Percentiles rank a stretch among this genome's conserved stretches.
phyloP scores from a whole-genome alignment of 352 stramenopile genomes.

The Elongisporangium undulatum region DNA sequence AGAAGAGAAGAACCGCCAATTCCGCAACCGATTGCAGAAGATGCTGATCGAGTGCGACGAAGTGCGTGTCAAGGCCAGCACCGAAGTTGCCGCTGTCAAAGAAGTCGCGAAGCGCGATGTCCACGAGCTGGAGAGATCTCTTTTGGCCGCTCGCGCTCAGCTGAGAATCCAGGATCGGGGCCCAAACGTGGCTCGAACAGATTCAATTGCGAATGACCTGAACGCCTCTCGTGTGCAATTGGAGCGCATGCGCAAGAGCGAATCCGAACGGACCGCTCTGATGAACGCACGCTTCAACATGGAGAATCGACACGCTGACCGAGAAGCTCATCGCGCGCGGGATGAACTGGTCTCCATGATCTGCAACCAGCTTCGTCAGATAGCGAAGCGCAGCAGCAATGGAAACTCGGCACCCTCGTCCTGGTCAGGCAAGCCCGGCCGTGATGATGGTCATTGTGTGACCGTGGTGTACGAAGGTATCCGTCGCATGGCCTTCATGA shows the following conservation, averaged over 20 bases:
- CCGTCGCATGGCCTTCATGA: slow-evolving; percentile 60
- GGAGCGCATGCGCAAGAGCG: slow-evolving; percentile 38
- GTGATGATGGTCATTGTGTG: slow-evolving; percentile 14
- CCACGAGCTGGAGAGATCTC: slow-evolving; percentile 34
- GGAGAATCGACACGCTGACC: slow-evolving; percentile 51
- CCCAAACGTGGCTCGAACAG: slow-evolving; percentile 35
- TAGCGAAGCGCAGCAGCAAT: slow-evolving; percentile 18
- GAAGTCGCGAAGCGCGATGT: slow-evolving; percentile 45
- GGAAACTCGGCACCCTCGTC: background rate
- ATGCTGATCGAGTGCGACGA: slow-evolving; percentile 80
- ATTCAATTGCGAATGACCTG: slow-evolving; percentile 57
- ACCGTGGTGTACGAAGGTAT: slow-evolving; percentile 51
- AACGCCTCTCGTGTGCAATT: slow-evolving; percentile 34
- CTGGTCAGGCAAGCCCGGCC: slow-evolving; percentile 5
- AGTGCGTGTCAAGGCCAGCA: slow-evolving; percentile 47
- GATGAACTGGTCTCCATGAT: slow-evolving; percentile 41
- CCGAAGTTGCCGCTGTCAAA: slow-evolving; percentile 40
- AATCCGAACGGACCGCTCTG: slow-evolving; percentile 38
- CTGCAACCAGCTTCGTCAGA: slow-evolving; percentile 41
- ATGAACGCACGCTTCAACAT: slow-evolving; percentile 44
- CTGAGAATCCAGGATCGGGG: slow-evolving; percentile 56
- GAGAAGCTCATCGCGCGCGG: slow-evolving; percentile 42
- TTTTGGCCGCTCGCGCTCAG: slow-evolving; percentile 39
- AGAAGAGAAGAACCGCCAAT: slow-evolving; percentile 57
- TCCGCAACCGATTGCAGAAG: slow-evolving; percentile 67